Evolutionary conservation across 352 stramenopile genomes (phyloP), one percentile per base, ranked within the genome.

Genomic region (Phytophthora palmivora): DNA sequence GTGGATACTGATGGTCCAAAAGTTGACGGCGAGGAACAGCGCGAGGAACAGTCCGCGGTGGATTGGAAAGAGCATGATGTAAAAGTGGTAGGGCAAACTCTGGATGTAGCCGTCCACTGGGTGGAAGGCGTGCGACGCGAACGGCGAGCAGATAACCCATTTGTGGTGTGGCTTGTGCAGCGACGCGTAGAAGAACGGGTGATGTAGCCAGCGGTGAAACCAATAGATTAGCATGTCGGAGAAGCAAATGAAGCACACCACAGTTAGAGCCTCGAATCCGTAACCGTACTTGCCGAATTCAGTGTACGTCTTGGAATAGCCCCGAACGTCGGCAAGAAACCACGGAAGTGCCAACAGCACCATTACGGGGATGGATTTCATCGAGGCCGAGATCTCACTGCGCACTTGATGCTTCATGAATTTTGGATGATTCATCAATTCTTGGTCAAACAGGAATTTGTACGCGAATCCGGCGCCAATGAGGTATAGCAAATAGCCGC

Each of bases 191-290:
- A 92, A 44, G 32, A 63, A 46, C 21, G 79, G 81, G 62, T 91
- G 77, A 62, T 92, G 84, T 22, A 92, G 74, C 67, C 63, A 77
- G 33, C 84, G 81, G 56, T 92, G 84, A 59, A 92, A 81, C 84
- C 84, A 92, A 74, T 92, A 92, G 67, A 92, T 88, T 48, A 91
- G 58, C 76, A 86, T 86, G 46, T 92, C 84, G 48, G 84, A 89
- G 71, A 89, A 92, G 16, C 88, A 55, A 39, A 92, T 42, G 46
- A 89, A 91, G 46, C 64, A 78, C 19, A 81, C 55, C 38, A 90
- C 42, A 21, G 67, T 87, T 54, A 79, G 66, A 7, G 58, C 51
- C 16, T 73, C 67, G 66, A 88, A 91, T 33, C 36, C 19, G 43
- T 74, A 74, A 16, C 67, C 69, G 56, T 74, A 69, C 43, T 87